phyloP scores from a whole-genome alignment of 1,284 basidiomycete genomes.

The Austroboletus novae-zelandiae region DNA sequence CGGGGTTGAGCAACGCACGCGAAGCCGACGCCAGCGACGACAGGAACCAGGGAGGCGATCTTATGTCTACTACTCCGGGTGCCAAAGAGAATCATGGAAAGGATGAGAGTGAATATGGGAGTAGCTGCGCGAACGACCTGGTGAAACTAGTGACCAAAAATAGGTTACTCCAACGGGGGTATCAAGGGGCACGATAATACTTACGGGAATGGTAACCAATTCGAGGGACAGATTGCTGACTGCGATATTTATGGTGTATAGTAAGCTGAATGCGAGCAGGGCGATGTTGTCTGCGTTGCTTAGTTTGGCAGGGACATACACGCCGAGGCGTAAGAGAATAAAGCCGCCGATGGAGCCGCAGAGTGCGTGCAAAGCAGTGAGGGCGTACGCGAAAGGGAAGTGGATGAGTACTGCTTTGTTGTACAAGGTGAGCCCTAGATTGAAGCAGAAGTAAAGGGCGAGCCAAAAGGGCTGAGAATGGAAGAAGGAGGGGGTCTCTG shows the following conservation, averaged over 20 bases:
- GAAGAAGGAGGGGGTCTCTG: conserved; percentile 19
- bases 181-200: conserved; percentile 31
- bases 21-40: conserved; percentile 88
- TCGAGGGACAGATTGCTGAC: conserved; percentile 88
- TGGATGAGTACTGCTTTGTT: conserved; percentile 88
- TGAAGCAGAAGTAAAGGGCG: conserved; percentile 81
- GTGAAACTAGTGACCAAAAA: conserved; percentile 64
- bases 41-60: conserved; percentile 77
- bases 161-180: background rate
- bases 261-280: conserved; percentile 75
- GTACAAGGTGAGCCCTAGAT: conserved; percentile 86
- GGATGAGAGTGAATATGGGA: conserved; percentile 84
- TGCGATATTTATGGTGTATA: conserved; percentile 91
- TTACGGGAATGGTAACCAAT: conserved; percentile 86
- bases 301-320: conserved; percentile 63
- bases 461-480: conserved; percentile 61
- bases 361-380: conserved; percentile 85
- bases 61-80: conserved; percentile 54
- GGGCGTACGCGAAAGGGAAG: conserved; percentile 91
- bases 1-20: conserved; percentile 60
- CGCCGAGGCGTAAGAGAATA: conserved; percentile 56
- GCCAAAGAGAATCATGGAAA: conserved; percentile 62
- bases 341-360: conserved; percentile 81
- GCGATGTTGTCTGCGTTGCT: conserved; percentile 57
- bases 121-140: conserved; percentile 93